Conservation (phyloP, 208 protist species). For the Blastocrithidia nonstop region DNA sequence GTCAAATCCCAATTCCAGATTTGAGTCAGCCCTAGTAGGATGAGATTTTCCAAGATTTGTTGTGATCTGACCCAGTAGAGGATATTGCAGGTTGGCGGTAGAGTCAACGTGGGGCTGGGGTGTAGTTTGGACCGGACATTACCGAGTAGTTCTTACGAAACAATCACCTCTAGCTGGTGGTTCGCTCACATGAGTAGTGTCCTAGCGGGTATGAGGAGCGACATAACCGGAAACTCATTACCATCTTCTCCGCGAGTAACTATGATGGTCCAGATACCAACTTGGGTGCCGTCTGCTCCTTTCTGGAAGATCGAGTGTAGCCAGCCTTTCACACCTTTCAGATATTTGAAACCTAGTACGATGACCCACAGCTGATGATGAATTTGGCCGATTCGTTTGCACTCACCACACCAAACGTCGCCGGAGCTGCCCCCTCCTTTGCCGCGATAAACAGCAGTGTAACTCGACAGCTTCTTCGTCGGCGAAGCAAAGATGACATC, state of each 20-base stretch:
- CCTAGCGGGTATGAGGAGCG: slow-evolving; percentile 87
- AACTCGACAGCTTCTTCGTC: slow-evolving; percentile 9
- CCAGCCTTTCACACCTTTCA: slow-evolving; percentile 66
- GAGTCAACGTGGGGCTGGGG: slow-evolving; percentile 87
- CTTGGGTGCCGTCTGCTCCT: slow-evolving; percentile 54
- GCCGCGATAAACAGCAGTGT: slow-evolving; percentile 3
- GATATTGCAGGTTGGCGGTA: slow-evolving; percentile 59
- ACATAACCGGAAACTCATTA: slow-evolving; percentile 87
- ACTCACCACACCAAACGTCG: slow-evolving; percentile 12
- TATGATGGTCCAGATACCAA: slow-evolving; percentile 91
- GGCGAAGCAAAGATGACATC: slow-evolving; percentile 67
- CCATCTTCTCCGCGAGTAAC: slow-evolving; percentile 96
- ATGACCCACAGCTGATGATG: slow-evolving; percentile 33
- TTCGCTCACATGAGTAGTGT: slow-evolving; percentile 93
- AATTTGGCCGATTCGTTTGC: slow-evolving; percentile 35
- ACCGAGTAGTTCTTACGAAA: slow-evolving; percentile 85
- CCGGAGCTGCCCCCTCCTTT: slow-evolving; percentile 18
- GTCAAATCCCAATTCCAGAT: slow-evolving; percentile 77
- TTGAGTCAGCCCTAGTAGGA: slow-evolving; percentile 82
- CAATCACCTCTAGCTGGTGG: slow-evolving; percentile 88
- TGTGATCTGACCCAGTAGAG: slow-evolving; percentile 92
- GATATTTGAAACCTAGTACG: slow-evolving; percentile 59
- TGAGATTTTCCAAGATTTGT: slow-evolving; percentile 91
- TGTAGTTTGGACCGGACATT: slow-evolving; percentile 91
- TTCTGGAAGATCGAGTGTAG: slow-evolving; percentile 55